These are phyloP conservation scores for Xylaria polymorpha DNA, from an alignment of 2,329 filamentous ascomycete species.

Conservation along the genomic window DNA sequence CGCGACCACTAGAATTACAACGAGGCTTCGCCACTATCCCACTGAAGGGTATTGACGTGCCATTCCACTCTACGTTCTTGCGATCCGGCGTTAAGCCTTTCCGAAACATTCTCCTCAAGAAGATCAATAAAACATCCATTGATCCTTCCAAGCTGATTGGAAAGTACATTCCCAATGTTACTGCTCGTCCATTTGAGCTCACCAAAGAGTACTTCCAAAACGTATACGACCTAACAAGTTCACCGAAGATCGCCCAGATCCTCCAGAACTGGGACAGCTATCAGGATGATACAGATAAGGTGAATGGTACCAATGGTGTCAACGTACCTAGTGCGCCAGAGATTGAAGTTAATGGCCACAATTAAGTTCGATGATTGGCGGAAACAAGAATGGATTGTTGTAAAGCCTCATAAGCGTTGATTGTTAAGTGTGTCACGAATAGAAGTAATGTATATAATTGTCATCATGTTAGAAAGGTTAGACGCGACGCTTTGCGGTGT, in stretches of 20 bases:
- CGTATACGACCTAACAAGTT: slow-evolving; percentile 93
- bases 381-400: background rate
- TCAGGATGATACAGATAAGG: slow-evolving; percentile 60
- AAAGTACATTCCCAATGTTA: slow-evolving; percentile 99
- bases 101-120: slow-evolving; percentile 98
- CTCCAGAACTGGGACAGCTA: slow-evolving; percentile 89
- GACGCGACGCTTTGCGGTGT: background rate
- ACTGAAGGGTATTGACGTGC: slow-evolving; percentile 95
- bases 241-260: slow-evolving; percentile 78
- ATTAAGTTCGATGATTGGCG: slow-evolving; percentile 4
- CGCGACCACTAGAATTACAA: slow-evolving; percentile 86
- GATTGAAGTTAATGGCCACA: slow-evolving; percentile 43
- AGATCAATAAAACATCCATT: slow-evolving; percentile 99
- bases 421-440: slow-evolving; percentile 12
- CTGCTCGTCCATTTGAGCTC: slow-evolving; percentile 92
- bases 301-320: slow-evolving; percentile 52
- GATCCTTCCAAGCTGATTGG: slow-evolving; percentile 96
- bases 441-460: slow-evolving; percentile 22
- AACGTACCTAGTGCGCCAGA: slow-evolving; percentile 52
- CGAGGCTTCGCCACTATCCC: slow-evolving; percentile 97
- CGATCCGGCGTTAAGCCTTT: slow-evolving; percentile 99
- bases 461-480: slow-evolving; percentile 12
- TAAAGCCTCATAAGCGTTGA: background rate
- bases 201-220: slow-evolving; percentile 99
- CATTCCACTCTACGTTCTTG: slow-evolving; percentile 98